phyloP scores from a whole-genome alignment of 352 stramenopile genomes.

The Saprolegnia parasitica region DNA sequence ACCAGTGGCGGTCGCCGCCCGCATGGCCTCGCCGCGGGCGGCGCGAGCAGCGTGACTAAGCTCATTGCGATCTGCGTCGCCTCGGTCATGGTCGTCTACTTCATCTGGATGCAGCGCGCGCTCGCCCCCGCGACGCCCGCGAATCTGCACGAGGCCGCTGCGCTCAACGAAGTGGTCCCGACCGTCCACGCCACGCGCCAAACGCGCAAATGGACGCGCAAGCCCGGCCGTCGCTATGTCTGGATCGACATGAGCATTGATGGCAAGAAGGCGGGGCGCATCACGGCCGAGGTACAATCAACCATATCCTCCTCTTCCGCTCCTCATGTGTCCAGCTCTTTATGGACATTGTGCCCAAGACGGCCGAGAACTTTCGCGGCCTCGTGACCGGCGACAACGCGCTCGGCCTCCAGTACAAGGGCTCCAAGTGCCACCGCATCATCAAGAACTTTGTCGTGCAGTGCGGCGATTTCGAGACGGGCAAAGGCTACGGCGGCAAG shows the following conservation, averaged over 20 bases:
- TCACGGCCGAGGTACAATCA: conserved; percentile 57
- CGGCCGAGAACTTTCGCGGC: conserved; percentile 97
- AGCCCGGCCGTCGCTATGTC: conserved; percentile 74
- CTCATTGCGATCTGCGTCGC: conserved; percentile 14
- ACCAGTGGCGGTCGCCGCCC: background rate
- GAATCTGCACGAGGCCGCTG: background rate
- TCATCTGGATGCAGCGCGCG: conserved; percentile 21
- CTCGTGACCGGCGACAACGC: conserved; percentile 98
- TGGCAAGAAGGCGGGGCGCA: conserved; percentile 56
- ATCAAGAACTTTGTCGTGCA: conserved; percentile 99
- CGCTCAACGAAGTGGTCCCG: background rate
- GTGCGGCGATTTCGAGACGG: conserved; percentile 92
- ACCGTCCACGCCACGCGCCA: background rate
- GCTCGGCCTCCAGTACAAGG: conserved; percentile 85
- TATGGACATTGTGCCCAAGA: conserved; percentile 96
- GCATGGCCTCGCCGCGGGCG: background rate
- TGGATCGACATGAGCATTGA: conserved; percentile 83
- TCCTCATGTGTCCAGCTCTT: conserved; percentile 74
- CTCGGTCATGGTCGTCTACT: conserved; percentile 25
- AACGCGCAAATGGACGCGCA: conserved; percentile 38
- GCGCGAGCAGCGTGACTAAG: conserved; percentile 14
- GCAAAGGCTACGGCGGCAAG: conserved; percentile 92
- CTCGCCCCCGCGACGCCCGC: background rate
- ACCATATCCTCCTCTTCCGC: background rate
- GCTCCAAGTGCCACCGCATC: conserved; percentile 90